Conservation (phyloP, 2,329 filamentous ascomycete genomes). For the Xylariaceae sp. region DNA sequence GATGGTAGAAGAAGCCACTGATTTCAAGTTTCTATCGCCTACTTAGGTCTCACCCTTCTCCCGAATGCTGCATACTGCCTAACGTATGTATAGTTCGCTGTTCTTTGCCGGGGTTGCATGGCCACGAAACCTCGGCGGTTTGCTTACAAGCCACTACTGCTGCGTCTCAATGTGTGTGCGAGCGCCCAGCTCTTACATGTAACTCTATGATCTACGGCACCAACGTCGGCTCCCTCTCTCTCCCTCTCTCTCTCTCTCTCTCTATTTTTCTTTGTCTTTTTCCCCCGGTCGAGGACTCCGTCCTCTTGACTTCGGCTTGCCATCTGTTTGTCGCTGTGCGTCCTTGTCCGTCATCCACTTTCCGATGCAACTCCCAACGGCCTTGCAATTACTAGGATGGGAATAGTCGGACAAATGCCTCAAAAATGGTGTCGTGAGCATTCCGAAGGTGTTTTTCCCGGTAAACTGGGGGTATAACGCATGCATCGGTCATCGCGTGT, state of each 20-base stretch:
- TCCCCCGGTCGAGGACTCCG: no score
- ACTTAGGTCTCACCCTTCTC: background rate
- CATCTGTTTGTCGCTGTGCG: background rate
- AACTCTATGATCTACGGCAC: no score
- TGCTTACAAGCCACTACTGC: background rate
- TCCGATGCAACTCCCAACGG: background rate
- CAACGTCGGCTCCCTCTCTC: no score
- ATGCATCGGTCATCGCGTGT: slow-evolving; percentile 1
- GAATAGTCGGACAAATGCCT: background rate
- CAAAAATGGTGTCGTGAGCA: slow-evolving; percentile 2
- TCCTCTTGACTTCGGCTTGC: no score
- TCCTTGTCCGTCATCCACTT: background rate
- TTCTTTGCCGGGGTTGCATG: background rate
- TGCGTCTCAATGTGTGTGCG: background rate
- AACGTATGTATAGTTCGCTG: background rate
- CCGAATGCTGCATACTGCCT: background rate
- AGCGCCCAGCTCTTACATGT: no score
- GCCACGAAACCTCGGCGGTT: background rate
- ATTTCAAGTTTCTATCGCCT: no score
- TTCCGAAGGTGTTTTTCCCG: background rate
- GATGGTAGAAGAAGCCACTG: no score
- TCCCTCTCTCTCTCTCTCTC: no score
- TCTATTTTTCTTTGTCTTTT: no score
- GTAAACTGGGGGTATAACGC: slow-evolving; percentile 2
- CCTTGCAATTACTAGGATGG: background rate